Evolutionary conservation across 345 rosid species (phyloP).

Genomic region (Brassica rapa): DNA sequence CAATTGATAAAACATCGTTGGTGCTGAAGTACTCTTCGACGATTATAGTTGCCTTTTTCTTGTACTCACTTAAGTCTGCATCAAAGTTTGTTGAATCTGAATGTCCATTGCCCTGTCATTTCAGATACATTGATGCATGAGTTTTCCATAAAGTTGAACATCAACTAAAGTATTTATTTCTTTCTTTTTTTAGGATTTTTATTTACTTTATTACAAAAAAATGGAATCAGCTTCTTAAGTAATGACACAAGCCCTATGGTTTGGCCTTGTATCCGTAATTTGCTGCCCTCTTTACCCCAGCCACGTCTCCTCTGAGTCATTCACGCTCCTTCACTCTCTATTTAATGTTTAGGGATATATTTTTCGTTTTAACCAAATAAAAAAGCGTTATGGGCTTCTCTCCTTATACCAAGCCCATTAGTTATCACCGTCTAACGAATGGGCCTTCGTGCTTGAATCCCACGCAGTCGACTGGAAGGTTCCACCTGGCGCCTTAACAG

Average conservation of each 20-base stretch:
- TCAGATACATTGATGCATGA: too few relatives aligned
- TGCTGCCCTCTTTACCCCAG: slow-evolving; percentile 5
- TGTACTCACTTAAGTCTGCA: slow-evolving; percentile 53
- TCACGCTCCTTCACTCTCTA: slow-evolving; percentile 34
- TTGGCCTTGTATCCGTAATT: slow-evolving; percentile 3
- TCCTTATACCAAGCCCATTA: neutral
- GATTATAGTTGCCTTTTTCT: slow-evolving; percentile 57
- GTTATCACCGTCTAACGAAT: neutral
- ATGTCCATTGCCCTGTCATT: slow-evolving; percentile 44
- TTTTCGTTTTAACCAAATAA: neutral
- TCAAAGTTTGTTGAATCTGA: slow-evolving; percentile 33
- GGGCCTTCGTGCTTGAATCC: slow-evolving; percentile 8
- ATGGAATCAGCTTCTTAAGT: slow-evolving; percentile 1
- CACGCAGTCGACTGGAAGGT: neutral
- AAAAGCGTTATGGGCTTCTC: neutral
- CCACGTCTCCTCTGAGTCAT: slow-evolving; percentile 2
- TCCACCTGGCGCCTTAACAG: neutral
- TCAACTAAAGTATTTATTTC: neutral
- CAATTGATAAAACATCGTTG: slow-evolving; percentile 62
- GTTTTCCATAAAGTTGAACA: neutral
- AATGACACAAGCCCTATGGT: neutral
- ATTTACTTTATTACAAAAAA: neutral
- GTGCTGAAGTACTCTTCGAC: slow-evolving; percentile 81
- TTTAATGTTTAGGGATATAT: too few relatives aligned
- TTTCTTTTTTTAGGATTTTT: neutral